phyloP scores from a whole-genome alignment of 352 stramenopile genomes.

The Phytophthora constricta region DNA sequence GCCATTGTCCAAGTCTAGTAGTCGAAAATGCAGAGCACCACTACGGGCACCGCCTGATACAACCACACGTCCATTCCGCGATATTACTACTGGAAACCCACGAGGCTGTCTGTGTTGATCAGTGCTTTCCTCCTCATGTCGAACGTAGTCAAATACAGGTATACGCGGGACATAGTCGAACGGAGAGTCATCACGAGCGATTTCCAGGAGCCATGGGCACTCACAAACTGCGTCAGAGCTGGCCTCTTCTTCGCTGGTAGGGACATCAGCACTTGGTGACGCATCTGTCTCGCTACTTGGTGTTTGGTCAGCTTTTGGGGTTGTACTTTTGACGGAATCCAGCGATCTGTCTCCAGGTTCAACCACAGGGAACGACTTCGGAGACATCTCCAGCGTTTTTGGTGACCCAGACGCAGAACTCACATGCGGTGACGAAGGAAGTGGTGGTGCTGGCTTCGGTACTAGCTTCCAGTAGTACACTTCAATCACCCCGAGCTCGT shows the following conservation, averaged over 20 bases:
- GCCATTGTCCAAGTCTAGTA: slow-evolving; percentile 83
- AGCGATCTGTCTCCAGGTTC: slow-evolving; percentile 15
- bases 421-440: slow-evolving; percentile 10
- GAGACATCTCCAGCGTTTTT: slow-evolving; percentile 9
- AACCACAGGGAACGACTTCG: slow-evolving; percentile 23
- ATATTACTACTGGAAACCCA: slow-evolving; percentile 69
- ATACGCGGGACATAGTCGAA: slow-evolving; percentile 86
- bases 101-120: slow-evolving; percentile 6
- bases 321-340: slow-evolving; percentile 11
- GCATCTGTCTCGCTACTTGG: slow-evolving; percentile 27
- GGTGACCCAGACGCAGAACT: slow-evolving; percentile 18
- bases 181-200: slow-evolving; percentile 71
- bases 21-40: slow-evolving; percentile 76
- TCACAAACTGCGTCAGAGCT: slow-evolving; percentile 21
- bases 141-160: slow-evolving; percentile 68
- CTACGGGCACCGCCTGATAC: slow-evolving; percentile 75
- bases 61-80: slow-evolving; percentile 74
- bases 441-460: slow-evolving; percentile 48
- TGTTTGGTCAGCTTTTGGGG: slow-evolving; percentile 17
- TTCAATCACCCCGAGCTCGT: slow-evolving; percentile 87
- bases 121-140: slow-evolving; percentile 22
- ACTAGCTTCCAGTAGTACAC: slow-evolving; percentile 85
- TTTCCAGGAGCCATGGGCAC: slow-evolving; percentile 77
- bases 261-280: background rate
- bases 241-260: slow-evolving; percentile 14